A percentile compares a stretch with the other conserved stretches of the same genome.
Evolutionary conservation across 1,139 yeast species (phyloP).

Genomic region (Yamadazyma triangularis): DNA sequence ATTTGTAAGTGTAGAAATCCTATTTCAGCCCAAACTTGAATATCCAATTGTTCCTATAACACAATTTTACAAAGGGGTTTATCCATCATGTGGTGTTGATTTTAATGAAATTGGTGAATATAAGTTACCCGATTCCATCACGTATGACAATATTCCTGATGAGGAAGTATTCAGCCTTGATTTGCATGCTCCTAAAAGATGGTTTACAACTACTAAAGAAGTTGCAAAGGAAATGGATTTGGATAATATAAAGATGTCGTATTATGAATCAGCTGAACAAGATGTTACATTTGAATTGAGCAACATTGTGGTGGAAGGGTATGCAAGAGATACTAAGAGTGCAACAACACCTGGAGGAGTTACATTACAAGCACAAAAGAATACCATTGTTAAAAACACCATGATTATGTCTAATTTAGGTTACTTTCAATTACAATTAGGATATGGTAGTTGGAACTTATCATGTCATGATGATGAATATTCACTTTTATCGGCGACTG

Average conservation of each 20-base stretch:
- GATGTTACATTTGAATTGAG: slow-evolving; percentile 28
- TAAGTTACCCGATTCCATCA: slow-evolving; percentile 1
- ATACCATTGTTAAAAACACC: slow-evolving; percentile 39
- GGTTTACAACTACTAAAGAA: slow-evolving; percentile 49
- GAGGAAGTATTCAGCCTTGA: slow-evolving; percentile 52
- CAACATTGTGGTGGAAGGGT: slow-evolving; percentile 65
- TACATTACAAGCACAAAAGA: slow-evolving; percentile 34
- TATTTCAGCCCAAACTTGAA: slow-evolving; percentile 52
- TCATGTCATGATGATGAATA: slow-evolving; percentile 22
- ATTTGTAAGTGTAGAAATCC: slow-evolving; percentile 48
- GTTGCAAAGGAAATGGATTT: slow-evolving; percentile 46
- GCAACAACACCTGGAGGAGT: slow-evolving; percentile 48
- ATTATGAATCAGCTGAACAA: slow-evolving; percentile 14
- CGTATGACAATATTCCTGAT: slow-evolving; percentile 36
- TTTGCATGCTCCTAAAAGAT: slow-evolving; percentile 58
- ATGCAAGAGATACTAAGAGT: slow-evolving; percentile 43
- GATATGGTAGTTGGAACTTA: slow-evolving; percentile 65
- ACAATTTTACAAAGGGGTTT: slow-evolving; percentile 54
- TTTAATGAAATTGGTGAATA: slow-evolving; percentile 39
- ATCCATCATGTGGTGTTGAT: slow-evolving; percentile 28
- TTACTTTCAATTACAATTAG: slow-evolving; percentile 66
- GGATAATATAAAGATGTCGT: slow-evolving; percentile 50
- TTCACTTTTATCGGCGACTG: slow-evolving; percentile 34
- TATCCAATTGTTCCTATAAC: slow-evolving; percentile 43
- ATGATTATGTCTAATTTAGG: slow-evolving; percentile 70